A percentile compares a stretch with the other conserved stretches of the same genome.
Conservation (phyloP, 2,329 filamentous ascomycete genomes). For the Trichoderma sp. region DNA sequence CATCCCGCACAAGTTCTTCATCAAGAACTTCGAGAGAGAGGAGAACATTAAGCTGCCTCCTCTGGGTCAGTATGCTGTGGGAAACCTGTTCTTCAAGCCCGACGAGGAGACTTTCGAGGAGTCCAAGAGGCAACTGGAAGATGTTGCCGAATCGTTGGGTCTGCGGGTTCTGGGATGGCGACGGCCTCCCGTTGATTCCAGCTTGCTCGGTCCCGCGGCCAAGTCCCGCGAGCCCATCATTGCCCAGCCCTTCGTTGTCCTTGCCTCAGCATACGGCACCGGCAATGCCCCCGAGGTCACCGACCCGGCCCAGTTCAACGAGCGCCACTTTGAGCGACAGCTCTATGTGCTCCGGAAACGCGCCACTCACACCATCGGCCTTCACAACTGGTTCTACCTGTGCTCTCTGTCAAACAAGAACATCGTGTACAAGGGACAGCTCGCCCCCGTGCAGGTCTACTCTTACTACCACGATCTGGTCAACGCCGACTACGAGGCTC, state of each 20-base stretch:
- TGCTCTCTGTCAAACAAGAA: constrained; percentile 97
- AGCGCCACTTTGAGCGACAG: constrained; percentile 85
- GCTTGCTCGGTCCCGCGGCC: constrained; percentile 87
- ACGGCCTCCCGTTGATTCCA: constrained; percentile 91
- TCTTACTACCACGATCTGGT: constrained; percentile 97
- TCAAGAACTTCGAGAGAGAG: constrained; percentile 96
- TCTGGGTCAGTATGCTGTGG: constrained; percentile 90
- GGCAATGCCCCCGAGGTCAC: constrained; percentile 77
- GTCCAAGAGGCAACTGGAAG: constrained; percentile 90
- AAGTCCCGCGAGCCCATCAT: constrained; percentile 93
- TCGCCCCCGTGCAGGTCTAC: constrained; percentile 93
- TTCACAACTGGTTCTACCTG: constrained; percentile 98
- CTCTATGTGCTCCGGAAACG: constrained; percentile 94
- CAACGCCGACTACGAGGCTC: constrained; percentile 94
- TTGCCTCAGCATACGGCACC: constrained; percentile 80
- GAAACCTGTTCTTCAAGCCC: constrained; percentile 98
- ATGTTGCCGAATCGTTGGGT: constrained; percentile 84
- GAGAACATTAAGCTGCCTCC: constrained; percentile 84
- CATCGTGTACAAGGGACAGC: constrained; percentile 98
- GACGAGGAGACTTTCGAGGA: constrained; percentile 86
- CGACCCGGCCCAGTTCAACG: constrained; percentile 80
- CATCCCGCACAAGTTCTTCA: constrained; percentile 96
- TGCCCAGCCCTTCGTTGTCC: constrained; percentile 91
- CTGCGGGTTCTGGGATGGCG: constrained; percentile 94
- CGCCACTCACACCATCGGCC: constrained; percentile 88